Percentiles rank a stretch among this genome's conserved stretches.
Evolutionary conservation across 1,284 basidiomycete species (phyloP).

Genomic region (Meira nashicola): DNA sequence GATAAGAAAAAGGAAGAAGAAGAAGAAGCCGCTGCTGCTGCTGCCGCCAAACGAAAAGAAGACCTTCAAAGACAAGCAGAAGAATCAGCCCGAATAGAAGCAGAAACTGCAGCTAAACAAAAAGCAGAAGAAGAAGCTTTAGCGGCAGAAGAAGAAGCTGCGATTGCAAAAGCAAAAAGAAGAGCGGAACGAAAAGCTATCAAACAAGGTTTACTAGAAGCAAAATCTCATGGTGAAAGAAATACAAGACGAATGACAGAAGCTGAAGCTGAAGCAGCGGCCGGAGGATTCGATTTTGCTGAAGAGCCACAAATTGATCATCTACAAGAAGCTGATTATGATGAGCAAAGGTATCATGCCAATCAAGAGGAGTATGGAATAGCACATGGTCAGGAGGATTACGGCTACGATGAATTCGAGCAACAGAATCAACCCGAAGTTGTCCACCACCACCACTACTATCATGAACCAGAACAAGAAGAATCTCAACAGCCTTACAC

Average conservation of each 20-base stretch:
- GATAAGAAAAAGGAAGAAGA: conserved; percentile 1
- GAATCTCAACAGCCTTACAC: not conserved
- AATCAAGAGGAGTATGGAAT: conserved; percentile 1
- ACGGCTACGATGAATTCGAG: conserved; percentile 1
- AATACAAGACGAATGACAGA: conserved; percentile 23
- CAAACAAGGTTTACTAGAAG: conserved; percentile 29
- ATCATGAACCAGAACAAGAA: conserved; percentile 20
- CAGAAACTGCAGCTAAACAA: conserved; percentile 21
- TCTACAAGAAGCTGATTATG: not conserved
- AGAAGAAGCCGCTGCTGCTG: not conserved
- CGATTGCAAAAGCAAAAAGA: conserved; percentile 36
- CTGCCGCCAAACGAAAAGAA: not conserved
- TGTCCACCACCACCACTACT: conserved; percentile 44
- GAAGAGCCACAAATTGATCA: conserved; percentile 2
- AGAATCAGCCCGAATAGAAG: conserved; percentile 17
- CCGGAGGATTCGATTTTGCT: conserved; percentile 18
- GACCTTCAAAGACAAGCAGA: conserved; percentile 7
- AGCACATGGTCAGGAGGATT: conserved; percentile 3
- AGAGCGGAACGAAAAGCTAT: conserved; percentile 37
- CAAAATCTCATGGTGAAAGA: conserved; percentile 20
- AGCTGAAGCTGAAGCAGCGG: conserved; percentile 36
- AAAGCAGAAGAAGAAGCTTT: conserved; percentile 29
- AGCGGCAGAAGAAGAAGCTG: conserved; percentile 36
- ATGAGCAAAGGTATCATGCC: too few relatives aligned
- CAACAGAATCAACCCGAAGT: conserved; percentile 13